These are phyloP conservation scores for Aphanocladium album DNA, from an alignment of 2,329 filamentous ascomycete species.

Conservation along the genomic window DNA sequence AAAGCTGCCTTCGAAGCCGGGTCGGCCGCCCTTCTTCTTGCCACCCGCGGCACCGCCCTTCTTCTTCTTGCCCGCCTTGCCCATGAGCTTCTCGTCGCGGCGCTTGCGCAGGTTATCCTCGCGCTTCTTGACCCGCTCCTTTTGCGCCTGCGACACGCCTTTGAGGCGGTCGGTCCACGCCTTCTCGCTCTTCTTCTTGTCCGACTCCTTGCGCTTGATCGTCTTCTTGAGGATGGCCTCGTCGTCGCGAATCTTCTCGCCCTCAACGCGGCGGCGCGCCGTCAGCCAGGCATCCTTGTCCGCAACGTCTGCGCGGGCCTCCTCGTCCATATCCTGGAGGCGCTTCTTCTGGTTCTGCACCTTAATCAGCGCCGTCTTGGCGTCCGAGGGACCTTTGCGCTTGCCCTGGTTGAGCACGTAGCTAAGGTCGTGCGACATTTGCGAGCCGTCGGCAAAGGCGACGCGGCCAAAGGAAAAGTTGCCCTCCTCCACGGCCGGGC, in stretches of 20 bases:
- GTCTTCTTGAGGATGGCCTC: slow-evolving; percentile 87
- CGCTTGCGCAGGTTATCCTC: slow-evolving; percentile 73
- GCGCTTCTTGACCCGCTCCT: slow-evolving; percentile 75
- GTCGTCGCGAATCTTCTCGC: slow-evolving; percentile 84
- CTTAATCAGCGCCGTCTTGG: slow-evolving; percentile 78
- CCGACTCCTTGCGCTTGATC: slow-evolving; percentile 83
- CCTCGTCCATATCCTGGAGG: slow-evolving; percentile 66
- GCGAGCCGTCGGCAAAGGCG: slow-evolving; percentile 81
- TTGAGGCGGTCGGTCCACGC: slow-evolving; percentile 75
- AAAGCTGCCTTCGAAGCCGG: slow-evolving; percentile 67
- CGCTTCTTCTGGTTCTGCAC: slow-evolving; percentile 83
- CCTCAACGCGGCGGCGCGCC: slow-evolving; percentile 81
- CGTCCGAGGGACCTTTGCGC: slow-evolving; percentile 78
- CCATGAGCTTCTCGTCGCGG: slow-evolving; percentile 63
- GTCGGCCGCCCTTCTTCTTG: slow-evolving; percentile 48
- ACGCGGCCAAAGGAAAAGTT: slow-evolving; percentile 82
- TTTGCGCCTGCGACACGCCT: slow-evolving; percentile 69
- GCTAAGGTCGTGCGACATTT: slow-evolving; percentile 68
- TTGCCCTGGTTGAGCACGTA: slow-evolving; percentile 50
- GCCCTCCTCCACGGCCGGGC: slow-evolving; percentile 47
- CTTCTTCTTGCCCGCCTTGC: slow-evolving; percentile 57
- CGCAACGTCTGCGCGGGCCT: slow-evolving; percentile 78
- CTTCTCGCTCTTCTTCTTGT: slow-evolving; percentile 86
- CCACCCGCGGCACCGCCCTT: slow-evolving; percentile 30
- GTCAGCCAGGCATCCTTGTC: slow-evolving; percentile 95